Evolutionary conservation across 345 rosid species (phyloP).

Genomic region (Carallia pectinifolia): DNA sequence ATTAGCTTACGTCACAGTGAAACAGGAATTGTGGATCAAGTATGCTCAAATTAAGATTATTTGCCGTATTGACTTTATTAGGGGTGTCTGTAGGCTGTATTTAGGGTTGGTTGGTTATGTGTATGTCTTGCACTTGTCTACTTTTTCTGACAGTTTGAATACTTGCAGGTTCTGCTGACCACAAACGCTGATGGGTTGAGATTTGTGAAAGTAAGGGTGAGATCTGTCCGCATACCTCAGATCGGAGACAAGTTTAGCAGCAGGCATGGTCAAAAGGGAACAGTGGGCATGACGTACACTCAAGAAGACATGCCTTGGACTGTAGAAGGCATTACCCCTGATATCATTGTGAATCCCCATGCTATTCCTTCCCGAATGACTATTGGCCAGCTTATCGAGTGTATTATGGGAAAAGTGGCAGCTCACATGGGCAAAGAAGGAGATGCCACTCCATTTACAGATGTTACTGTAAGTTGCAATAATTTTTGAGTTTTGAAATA

Average conservation of each 20-base stretch:
- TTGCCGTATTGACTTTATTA: neutral
- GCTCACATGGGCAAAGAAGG: constrained; percentile 99
- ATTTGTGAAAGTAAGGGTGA: constrained; percentile 95
- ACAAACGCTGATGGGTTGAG: constrained; percentile 98
- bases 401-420: constrained; percentile 99
- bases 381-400: constrained; percentile 96
- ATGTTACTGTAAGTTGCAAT: constrained; percentile 75
- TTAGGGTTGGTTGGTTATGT: neutral
- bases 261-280: constrained; percentile 99
- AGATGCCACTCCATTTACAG: constrained; percentile 97
- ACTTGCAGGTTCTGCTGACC: constrained; percentile 75
- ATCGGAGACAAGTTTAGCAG: constrained; percentile 98
- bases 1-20: constrained; percentile 96
- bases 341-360: constrained; percentile 94
- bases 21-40: constrained; percentile 98
- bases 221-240: constrained; percentile 95
- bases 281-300: constrained; percentile 96
- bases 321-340: constrained; percentile 90
- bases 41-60: constrained; percentile 25
- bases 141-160: neutral
- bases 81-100: neutral
- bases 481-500: neutral
- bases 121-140: neutral
- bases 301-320: constrained; percentile 99
- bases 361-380: constrained; percentile 99